phyloP scores from a whole-genome alignment of 2,329 filamentous ascomycete genomes.

The Nemania bipapillata region DNA sequence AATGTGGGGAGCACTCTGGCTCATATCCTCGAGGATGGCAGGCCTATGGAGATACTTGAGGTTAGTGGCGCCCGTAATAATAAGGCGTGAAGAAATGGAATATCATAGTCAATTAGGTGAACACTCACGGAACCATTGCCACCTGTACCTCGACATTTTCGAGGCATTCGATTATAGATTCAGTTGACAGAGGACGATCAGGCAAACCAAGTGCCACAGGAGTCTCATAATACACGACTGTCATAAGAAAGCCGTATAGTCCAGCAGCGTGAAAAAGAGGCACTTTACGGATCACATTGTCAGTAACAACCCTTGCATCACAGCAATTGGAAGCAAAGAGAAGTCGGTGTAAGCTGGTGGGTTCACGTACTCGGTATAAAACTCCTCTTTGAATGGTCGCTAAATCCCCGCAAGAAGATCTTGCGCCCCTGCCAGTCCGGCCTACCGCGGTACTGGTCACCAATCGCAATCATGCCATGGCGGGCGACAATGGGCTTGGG shows the following conservation, averaged over 20 bases:
- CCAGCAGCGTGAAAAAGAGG: conserved; percentile 49
- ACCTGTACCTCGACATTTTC: conserved; percentile 38
- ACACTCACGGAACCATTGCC: conserved; percentile 40
- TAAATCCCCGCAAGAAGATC: conserved; percentile 37
- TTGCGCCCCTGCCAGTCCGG: conserved; percentile 43
- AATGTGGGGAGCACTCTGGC: conserved; percentile 49
- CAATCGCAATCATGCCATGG: conserved; percentile 54
- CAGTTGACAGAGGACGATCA: conserved; percentile 43
- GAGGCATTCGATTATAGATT: conserved; percentile 40
- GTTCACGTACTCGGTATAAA: conserved; percentile 47
- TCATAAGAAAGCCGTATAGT: conserved; percentile 41
- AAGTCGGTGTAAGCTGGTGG: not conserved
- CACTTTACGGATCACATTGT: conserved; percentile 37
- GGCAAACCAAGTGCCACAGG: conserved; percentile 41
- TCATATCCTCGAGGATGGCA: conserved; percentile 58
- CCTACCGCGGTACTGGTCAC: conserved; percentile 49
- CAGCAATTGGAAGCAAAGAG: no score
- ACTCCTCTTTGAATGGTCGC: conserved; percentile 26
- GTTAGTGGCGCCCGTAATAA: conserved; percentile 7
- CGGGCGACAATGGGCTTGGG: conserved; percentile 58
- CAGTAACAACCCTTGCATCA: not conserved
- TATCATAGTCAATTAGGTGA: not conserved
- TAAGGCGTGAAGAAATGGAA: not conserved
- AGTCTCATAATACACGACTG: conserved; percentile 37
- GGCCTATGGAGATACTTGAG: conserved; percentile 46